These are phyloP conservation scores for Paramecium tetraurelia DNA, from an alignment of 73 alveolate genomes.

Conservation along the genomic window DNA sequence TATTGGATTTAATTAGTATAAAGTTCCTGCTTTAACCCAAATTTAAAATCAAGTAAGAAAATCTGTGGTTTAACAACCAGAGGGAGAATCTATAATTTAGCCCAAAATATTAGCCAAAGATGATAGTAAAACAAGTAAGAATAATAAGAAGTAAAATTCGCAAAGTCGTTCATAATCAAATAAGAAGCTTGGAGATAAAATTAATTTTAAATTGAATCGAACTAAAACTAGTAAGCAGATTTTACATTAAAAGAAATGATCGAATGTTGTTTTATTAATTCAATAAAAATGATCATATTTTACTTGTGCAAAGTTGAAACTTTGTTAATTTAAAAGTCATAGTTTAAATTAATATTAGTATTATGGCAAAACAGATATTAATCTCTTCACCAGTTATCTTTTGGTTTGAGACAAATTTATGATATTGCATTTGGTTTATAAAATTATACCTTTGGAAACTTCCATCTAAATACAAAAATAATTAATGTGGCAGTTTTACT, in stretches of 20 bases:
- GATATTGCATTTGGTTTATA: not conserved
- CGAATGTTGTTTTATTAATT: not conserved
- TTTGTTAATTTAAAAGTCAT: not conserved
- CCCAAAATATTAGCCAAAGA: not conserved
- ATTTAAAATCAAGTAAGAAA: not conserved
- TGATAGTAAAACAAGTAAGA: not conserved
- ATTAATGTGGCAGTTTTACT: not conserved
- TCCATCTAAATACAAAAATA: not conserved
- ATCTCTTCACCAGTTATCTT: not conserved
- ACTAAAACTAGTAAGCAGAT: not conserved
- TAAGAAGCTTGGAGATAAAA: not conserved
- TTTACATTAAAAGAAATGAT: not conserved
- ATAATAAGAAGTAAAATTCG: not conserved
- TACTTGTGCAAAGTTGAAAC: not conserved
- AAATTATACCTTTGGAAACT: not conserved
- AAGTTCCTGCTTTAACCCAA: not conserved
- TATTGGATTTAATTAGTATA: not conserved
- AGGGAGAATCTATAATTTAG: not conserved
- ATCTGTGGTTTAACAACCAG: not conserved
- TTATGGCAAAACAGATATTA: not conserved
- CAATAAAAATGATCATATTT: not conserved
- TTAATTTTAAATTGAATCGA: not conserved
- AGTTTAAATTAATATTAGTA: not conserved
- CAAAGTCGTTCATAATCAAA: not conserved
- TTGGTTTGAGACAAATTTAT: not conserved